Percentiles rank a stretch among this genome's conserved stretches.
Conservation (phyloP, 2,329 filamentous ascomycete species). For the Colletotrichum tanaceti region DNA sequence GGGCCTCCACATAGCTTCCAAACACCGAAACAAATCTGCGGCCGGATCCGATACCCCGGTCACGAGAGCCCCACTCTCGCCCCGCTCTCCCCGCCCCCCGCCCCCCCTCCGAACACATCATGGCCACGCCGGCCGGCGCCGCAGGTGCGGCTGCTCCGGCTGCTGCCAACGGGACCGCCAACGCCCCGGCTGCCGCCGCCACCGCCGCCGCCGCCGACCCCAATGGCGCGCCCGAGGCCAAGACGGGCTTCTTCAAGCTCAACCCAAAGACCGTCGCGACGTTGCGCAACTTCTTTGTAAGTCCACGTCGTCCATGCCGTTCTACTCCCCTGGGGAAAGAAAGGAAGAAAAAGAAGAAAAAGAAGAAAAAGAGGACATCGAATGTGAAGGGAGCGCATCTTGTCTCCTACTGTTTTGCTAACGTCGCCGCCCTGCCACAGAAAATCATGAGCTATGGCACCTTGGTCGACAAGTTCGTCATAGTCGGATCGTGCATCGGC, state of each 20-base stretch:
- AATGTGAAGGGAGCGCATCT: no score
- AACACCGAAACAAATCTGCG: slow-evolving; percentile 18
- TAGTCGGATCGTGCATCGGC: slow-evolving; percentile 26
- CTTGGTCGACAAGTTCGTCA: slow-evolving; percentile 32
- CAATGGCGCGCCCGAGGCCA: slow-evolving; percentile 12
- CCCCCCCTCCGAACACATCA: slow-evolving; percentile 14
- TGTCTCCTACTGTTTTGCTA: not conserved
- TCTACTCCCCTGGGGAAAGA: no score
- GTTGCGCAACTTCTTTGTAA: slow-evolving; percentile 37
- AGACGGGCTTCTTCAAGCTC: slow-evolving; percentile 33
- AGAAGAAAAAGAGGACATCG: no score
- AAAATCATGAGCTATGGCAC: slow-evolving; percentile 34
- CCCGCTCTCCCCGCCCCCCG: not conserved
- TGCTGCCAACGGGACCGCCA: slow-evolving; percentile 21
- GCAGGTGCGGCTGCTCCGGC: slow-evolving; percentile 30
- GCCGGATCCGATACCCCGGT: slow-evolving; percentile 16
- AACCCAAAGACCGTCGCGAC: slow-evolving; percentile 34
- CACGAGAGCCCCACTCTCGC: slow-evolving; percentile 3
- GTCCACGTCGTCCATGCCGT: not conserved
- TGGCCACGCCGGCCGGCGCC: slow-evolving; percentile 38
- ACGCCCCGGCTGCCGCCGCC: slow-evolving; percentile 5
- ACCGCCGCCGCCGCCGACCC: slow-evolving; percentile 10
- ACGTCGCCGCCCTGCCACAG: not conserved
- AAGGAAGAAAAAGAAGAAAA: no score
- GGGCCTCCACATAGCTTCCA: slow-evolving; percentile 33